Percentiles rank a stretch among this genome's conserved stretches.
These are phyloP conservation scores for Taphrina pruni DNA, from an alignment of 1,139 yeast genomes.

Conservation along the genomic window DNA sequence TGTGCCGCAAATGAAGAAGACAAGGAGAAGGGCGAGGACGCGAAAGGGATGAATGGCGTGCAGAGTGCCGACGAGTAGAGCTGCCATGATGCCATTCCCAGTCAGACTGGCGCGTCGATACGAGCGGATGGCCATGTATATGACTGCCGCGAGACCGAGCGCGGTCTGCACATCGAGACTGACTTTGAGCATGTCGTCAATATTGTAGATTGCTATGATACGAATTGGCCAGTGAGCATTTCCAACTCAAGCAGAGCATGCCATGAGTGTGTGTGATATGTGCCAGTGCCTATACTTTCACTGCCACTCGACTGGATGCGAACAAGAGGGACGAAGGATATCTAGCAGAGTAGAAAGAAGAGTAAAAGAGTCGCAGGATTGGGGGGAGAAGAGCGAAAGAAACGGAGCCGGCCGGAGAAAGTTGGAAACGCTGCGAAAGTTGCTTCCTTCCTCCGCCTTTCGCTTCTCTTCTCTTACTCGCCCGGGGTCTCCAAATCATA, in stretches of 20 bases:
- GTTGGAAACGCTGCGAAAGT: background rate
- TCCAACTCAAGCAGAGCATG: no score
- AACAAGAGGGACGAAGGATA: no score
- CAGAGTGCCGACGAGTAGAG: constrained; percentile 54
- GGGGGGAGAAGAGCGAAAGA: background rate
- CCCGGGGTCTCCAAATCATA: background rate
- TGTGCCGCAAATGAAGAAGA: constrained; percentile 56
- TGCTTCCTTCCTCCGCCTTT: background rate
- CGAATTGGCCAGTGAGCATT: no score
- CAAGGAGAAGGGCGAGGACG: constrained; percentile 52
- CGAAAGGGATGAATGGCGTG: constrained; percentile 55
- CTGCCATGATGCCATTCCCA: constrained; percentile 53
- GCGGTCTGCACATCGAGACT: constrained; percentile 15
- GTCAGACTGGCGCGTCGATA: constrained; percentile 53
- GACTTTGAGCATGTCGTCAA: constrained; percentile 1
- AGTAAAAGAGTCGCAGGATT: no score
- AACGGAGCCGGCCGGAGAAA: background rate
- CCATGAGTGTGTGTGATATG: no score
- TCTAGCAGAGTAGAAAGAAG: no score
- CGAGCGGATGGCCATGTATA: constrained; percentile 31
- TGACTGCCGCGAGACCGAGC: constrained; percentile 31
- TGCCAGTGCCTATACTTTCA: no score
- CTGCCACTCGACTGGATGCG: no score
- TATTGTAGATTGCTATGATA: background rate
- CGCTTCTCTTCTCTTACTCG: background rate